phyloP scores from a whole-genome alignment of 345 rosid genomes.

The Salix arbutifolia region DNA sequence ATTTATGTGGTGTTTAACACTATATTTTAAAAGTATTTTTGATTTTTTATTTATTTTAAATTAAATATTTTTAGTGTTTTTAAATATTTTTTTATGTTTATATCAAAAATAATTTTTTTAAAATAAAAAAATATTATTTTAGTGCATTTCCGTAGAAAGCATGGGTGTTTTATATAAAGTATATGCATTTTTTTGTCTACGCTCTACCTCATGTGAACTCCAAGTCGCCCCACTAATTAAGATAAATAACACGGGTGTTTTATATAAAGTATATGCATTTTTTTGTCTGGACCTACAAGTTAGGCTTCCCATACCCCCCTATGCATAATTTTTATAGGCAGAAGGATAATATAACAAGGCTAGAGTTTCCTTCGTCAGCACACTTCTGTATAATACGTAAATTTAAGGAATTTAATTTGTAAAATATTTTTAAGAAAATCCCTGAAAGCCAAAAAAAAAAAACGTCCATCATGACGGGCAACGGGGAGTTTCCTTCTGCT shows the following conservation, averaged over 20 bases:
- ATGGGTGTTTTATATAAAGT: too few species aligned
- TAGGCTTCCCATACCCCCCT: neutral
- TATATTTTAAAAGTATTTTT: accelerated
- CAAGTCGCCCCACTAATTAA: neutral
- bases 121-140: too few species aligned
- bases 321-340: neutral
- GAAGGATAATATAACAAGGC: neutral
- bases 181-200: neutral
- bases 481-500: too few species aligned
- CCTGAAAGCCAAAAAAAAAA: too few species aligned
- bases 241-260: neutral
- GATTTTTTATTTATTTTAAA: too few species aligned
- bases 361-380: too few species aligned
- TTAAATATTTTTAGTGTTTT: accelerated
- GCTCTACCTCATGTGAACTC: constrained; percentile 6
- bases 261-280: neutral
- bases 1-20: too few species aligned
- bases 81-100: too few species aligned
- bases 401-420: neutral
- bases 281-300: neutral
- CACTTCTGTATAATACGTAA: too few species aligned
- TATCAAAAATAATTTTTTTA: too few species aligned
- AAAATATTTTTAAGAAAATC: too few species aligned
- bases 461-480: too few species aligned
- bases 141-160: neutral